Base-by-base conservation (phyloP, 2,329 filamentous ascomycete species). In the Colletotrichum somersetense region DNA sequence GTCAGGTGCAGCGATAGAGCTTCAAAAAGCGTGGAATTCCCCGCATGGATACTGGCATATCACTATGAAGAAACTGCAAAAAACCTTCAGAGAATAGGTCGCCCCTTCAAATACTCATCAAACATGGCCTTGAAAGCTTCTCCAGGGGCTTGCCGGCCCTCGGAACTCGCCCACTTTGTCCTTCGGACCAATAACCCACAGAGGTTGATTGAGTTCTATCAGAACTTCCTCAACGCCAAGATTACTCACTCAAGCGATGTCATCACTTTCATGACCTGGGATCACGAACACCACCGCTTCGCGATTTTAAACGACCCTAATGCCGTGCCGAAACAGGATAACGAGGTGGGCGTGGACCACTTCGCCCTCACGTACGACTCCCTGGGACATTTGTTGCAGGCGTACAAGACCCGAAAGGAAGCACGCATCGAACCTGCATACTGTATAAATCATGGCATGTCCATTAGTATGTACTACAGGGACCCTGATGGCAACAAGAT, bases 401-500 rank as follows among this genome's bases (percentile, higher is more conserved):
- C 81, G 5, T 86, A 85, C 74, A 71, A 73, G 35, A 78, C 82
- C 71, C 77, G 81, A 23, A 82, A 81, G 71, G 74, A 74, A 0
- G 68, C 75, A 5, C 81, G 80, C 0, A 82, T 85, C 55, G 18
- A 76, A 40, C 85, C 86, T 0, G 40, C 79, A 5, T 85, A 83
- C 83, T 80, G 76, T 68, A 79, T 85, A 42, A 85, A 87, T 74
- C 85, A 88, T 75, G 85, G 86, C 3, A 79, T 80, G 1, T 87
- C 83, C 2, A 84, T 80, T 0, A 83, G 80, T 74, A 82, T 87
- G 50, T 87, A 87, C 76, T 87, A 87, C 75, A 69, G 73, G 10
- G 85, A 87, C 75, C 85, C 85, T 6, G 85, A 88, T 75, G 83
- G 84, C 16, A 87, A 87, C 75, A 73, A 78, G 74, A 64, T 87